phyloP scores from a whole-genome alignment of 2,329 filamentous ascomycete genomes.

The Colletotrichum spinosum region DNA sequence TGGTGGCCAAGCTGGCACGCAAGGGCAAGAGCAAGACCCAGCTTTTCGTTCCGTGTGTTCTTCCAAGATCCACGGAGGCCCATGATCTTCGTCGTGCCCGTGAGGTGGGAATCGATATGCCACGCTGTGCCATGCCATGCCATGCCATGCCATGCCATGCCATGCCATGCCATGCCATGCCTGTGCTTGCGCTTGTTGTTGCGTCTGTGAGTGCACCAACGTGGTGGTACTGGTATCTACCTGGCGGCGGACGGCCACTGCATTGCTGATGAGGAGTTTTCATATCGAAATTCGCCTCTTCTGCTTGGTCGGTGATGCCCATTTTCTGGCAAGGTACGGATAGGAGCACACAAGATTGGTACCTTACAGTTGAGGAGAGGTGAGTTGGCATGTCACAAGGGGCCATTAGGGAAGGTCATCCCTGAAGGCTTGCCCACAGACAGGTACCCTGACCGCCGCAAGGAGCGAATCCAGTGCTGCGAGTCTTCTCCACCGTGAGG shows the following conservation, averaged over 20 bases:
- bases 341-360: too few species aligned
- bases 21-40: slow-evolving; percentile 12
- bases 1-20: slow-evolving; percentile 8
- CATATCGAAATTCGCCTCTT: slow-evolving; percentile 19
- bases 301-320: slow-evolving; percentile 6
- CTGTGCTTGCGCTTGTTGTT: too few species aligned
- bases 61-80: slow-evolving; percentile 21
- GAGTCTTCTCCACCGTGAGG: slow-evolving; percentile 20
- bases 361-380: background rate
- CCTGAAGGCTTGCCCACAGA: slow-evolving; percentile 4
- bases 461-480: slow-evolving; percentile 4
- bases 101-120: slow-evolving; percentile 12
- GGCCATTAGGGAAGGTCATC: slow-evolving; percentile 27
- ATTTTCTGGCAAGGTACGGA: background rate
- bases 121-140: too few species aligned
- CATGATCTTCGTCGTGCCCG: slow-evolving; percentile 18
- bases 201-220: slow-evolving; percentile 3
- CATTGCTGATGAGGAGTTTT: background rate
- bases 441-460: slow-evolving; percentile 29
- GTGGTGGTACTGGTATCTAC: too few species aligned
- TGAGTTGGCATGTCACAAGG: slow-evolving; percentile 35
- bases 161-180: too few species aligned
- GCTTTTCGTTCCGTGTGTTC: slow-evolving; percentile 27
- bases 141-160: too few species aligned
- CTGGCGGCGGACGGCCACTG: too few species aligned